These are phyloP conservation scores for Nigrospora sphaerica DNA, from an alignment of 2,329 filamentous ascomycete genomes.

Conservation along the genomic window DNA sequence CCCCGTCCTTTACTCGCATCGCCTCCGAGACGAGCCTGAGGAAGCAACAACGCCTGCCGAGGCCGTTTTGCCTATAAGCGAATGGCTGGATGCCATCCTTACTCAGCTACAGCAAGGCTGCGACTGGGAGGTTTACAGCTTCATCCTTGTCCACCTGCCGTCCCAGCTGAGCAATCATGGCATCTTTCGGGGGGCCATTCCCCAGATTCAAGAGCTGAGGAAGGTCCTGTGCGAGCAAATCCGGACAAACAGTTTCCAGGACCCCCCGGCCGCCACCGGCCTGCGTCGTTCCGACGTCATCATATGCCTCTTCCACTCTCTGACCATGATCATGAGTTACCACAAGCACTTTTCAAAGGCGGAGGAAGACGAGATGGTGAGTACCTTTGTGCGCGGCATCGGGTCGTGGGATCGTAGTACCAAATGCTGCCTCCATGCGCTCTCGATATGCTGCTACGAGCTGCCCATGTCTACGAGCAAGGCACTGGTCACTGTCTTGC, in stretches of 20 bases:
- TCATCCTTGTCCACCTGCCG: constrained; percentile 76
- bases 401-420: constrained; percentile 79
- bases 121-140: constrained; percentile 92
- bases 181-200: constrained; percentile 67
- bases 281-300: constrained; percentile 83
- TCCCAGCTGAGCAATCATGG: constrained; percentile 87
- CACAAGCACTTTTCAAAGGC: constrained; percentile 76
- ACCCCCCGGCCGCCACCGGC: constrained; percentile 72
- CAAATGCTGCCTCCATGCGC: constrained; percentile 87
- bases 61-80: constrained; percentile 49
- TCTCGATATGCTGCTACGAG: constrained; percentile 93
- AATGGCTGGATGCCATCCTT: constrained; percentile 73
- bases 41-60: constrained; percentile 7
- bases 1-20: constrained; percentile 40
- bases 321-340: constrained; percentile 87
- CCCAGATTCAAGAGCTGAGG: constrained; percentile 69
- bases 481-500: constrained; percentile 75
- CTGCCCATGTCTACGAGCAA: constrained; percentile 82
- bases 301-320: constrained; percentile 77
- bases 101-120: constrained; percentile 66
- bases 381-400: constrained; percentile 79
- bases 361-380: constrained; percentile 85
- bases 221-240: constrained; percentile 77
- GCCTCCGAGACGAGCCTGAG: constrained; percentile 9
- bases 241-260: constrained; percentile 67